phyloP scores from a whole-genome alignment of 495 filamentous ascomycete species.

The Talaromyces trachyspermus region DNA sequence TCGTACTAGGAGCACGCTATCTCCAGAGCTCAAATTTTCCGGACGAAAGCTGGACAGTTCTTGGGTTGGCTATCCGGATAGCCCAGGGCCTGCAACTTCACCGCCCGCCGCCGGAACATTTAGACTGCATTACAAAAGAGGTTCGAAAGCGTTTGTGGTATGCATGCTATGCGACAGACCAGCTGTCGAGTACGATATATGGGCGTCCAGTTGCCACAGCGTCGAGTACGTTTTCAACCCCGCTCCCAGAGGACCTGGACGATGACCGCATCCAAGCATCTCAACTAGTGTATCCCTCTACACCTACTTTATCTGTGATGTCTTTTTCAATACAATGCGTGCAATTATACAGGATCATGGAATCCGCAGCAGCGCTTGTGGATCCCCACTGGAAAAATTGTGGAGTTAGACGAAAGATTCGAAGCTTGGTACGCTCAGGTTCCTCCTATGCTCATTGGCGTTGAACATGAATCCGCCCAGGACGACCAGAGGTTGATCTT shows the following conservation, averaged over 20 bases:
- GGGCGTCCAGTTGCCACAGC: constrained; percentile 4
- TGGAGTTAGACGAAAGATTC: constrained; percentile 6
- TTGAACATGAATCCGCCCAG: not conserved
- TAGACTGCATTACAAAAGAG: constrained; percentile 26
- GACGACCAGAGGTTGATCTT: constrained; percentile 3
- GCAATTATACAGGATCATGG: constrained; percentile 5
- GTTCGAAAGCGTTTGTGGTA: constrained; percentile 31
- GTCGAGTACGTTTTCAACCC: constrained; percentile 6
- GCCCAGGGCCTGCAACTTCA: constrained; percentile 63
- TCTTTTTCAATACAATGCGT: constrained; percentile 1
- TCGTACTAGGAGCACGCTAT: constrained; percentile 6
- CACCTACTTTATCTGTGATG: constrained; percentile 1
- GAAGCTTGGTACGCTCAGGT: constrained; percentile 5
- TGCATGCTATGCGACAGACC: constrained; percentile 8
- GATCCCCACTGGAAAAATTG: constrained; percentile 5
- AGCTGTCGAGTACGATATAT: constrained; percentile 6
- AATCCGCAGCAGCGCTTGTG: not conserved
- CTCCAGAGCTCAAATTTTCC: constrained; percentile 8
- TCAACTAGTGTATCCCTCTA: constrained; percentile 4
- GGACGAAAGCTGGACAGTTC: constrained; percentile 48
- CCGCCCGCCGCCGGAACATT: constrained; percentile 26
- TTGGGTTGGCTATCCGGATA: constrained; percentile 59
- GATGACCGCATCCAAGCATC: constrained; percentile 2
- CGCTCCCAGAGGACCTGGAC: constrained; percentile 7
- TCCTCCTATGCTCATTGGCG: not conserved